Conservation (phyloP, 1,284 basidiomycete species). For the Cystobasidiaceae sp. region DNA sequence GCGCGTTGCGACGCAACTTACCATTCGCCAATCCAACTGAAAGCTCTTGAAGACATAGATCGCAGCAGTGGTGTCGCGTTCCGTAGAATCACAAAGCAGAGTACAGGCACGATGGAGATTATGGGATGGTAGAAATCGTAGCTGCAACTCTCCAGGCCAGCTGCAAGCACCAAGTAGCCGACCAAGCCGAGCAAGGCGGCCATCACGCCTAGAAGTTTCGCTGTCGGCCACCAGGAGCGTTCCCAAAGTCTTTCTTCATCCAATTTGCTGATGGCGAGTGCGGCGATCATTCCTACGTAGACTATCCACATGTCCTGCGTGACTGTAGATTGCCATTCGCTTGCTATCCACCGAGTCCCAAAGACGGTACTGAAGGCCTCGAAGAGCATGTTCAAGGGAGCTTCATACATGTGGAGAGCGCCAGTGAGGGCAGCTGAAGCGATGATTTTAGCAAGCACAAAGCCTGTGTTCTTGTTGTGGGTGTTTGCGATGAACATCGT, state of each 20-base stretch:
- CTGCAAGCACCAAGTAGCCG: constrained; percentile 78
- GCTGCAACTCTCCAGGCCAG: constrained; percentile 66
- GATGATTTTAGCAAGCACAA: constrained; percentile 66
- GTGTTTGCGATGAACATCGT: constrained; percentile 68
- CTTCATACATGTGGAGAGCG: constrained; percentile 60
- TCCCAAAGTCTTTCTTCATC: constrained; percentile 66
- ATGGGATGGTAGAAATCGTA: constrained; percentile 81
- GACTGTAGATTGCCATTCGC: constrained; percentile 79
- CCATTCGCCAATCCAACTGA: constrained; percentile 73
- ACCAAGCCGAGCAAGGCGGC: constrained; percentile 56
- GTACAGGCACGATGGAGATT: constrained; percentile 69
- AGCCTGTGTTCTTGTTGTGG: constrained; percentile 64
- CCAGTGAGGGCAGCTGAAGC: constrained; percentile 60
- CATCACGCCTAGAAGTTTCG: constrained; percentile 53
- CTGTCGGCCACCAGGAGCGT: constrained; percentile 59
- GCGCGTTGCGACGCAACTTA: constrained; percentile 35
- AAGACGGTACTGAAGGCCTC: constrained; percentile 59
- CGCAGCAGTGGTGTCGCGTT: constrained; percentile 68
- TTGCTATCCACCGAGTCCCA: constrained; percentile 71
- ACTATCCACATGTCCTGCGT: constrained; percentile 81
- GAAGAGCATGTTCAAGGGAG: constrained; percentile 63
- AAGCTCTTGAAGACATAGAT: constrained; percentile 61
- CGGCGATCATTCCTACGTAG: constrained; percentile 73
- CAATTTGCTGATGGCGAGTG: constrained; percentile 67
- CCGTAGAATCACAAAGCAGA: constrained; percentile 65